A percentile compares a stretch with the other conserved stretches of the same genome.
Evolutionary conservation across 1,284 basidiomycete genomes (phyloP).

Genomic region (Heterobasidion occidentale): DNA sequence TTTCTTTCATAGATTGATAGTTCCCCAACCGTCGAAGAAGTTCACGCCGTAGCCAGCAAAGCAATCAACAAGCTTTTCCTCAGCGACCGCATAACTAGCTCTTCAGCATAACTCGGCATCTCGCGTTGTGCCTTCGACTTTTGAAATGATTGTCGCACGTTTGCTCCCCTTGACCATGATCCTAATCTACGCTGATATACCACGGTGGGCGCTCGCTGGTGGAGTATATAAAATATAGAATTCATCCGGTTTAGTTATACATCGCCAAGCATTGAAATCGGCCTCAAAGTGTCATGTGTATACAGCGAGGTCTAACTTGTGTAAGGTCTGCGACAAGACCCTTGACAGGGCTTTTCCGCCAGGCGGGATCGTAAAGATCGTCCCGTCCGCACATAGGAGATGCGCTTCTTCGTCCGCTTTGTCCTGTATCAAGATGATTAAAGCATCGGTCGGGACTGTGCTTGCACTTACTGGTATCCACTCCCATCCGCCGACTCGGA

Average conservation of each 20-base stretch:
- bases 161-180: too few species aligned
- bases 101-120: conserved; percentile 11
- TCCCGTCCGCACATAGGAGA: conserved; percentile 69
- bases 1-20: conserved; percentile 61
- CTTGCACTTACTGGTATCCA: conserved; percentile 68
- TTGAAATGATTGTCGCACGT: too few species aligned
- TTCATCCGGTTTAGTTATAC: too few species aligned
- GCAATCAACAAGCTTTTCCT: conserved; percentile 40
- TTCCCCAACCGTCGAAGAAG: conserved; percentile 64
- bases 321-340: conserved; percentile 23
- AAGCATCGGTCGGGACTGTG: neutral
- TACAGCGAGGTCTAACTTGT: conserved; percentile 34
- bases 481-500: conserved; percentile 74
- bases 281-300: conserved; percentile 20
- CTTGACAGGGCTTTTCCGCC: conserved; percentile 49
- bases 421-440: conserved; percentile 31
- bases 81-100: conserved; percentile 18
- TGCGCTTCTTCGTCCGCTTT: conserved; percentile 49
- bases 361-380: conserved; percentile 48
- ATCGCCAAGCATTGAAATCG: too few species aligned
- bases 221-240: too few species aligned
- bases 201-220: too few species aligned
- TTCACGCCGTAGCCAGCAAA: conserved; percentile 54
- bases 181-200: too few species aligned
- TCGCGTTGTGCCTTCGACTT: too few species aligned